Percentiles rank a stretch among this genome's conserved stretches.
Evolutionary conservation across 371 early-diverging fungal species (phyloP).

Genomic region (Umbelopsis sp.): DNA sequence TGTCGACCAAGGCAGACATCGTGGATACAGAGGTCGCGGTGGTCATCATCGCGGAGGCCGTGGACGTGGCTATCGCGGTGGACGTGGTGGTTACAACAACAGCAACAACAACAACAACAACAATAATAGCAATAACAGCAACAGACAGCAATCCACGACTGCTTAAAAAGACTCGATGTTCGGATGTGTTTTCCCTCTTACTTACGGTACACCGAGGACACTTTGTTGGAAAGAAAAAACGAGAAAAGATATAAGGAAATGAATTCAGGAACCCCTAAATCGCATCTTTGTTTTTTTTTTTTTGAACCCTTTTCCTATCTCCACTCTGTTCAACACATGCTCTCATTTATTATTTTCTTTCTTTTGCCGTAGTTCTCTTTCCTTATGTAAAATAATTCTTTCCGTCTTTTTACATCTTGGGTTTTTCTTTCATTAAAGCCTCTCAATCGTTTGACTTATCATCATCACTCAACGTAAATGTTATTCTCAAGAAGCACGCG

Average conservation of each 20-base stretch:
- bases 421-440: slow-evolving; percentile 3
- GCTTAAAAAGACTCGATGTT: neutral
- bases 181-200: too few species aligned
- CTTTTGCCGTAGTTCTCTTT: neutral
- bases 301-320: neutral
- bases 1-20: slow-evolving; percentile 67
- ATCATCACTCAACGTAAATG: neutral
- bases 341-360: neutral
- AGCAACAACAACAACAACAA: slow-evolving; percentile 27
- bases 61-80: slow-evolving; percentile 42
- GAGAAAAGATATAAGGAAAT: neutral
- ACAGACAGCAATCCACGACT: slow-evolving; percentile 31
- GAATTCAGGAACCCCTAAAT: too few species aligned
- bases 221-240: neutral
- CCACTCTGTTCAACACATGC: neutral
- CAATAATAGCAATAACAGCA: slow-evolving; percentile 23
- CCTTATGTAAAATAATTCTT: slow-evolving; percentile 13
- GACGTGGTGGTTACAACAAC: slow-evolving; percentile 40
- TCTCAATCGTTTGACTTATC: too few species aligned
- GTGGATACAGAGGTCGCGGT: slow-evolving; percentile 63
- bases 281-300: too few species aligned
- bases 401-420: slow-evolving; percentile 14
- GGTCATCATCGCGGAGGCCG: slow-evolving; percentile 45
- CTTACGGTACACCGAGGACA: too few species aligned
- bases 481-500: neutral